Conservation (phyloP, 2,329 filamentous ascomycete species). For the Arachnomyces sp. region DNA sequence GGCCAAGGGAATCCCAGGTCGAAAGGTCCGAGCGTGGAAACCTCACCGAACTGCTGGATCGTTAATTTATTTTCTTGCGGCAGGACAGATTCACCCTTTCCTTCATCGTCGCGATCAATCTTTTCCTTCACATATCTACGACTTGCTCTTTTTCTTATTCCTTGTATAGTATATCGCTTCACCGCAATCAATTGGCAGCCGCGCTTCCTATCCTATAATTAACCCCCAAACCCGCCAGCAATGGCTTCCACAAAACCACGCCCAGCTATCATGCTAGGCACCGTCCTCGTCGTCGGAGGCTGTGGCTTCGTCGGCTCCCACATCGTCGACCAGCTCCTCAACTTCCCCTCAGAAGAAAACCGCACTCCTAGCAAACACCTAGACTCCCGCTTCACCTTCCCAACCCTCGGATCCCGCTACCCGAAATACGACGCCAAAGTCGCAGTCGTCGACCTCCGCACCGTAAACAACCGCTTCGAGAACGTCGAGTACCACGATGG, state of each 20-base stretch:
- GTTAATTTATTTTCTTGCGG: too few species aligned
- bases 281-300: slow-evolving; percentile 70
- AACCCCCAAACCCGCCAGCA: slow-evolving; percentile 4
- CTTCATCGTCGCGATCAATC: too few species aligned
- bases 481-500: slow-evolving; percentile 62
- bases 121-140: too few species aligned
- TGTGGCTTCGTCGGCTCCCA: slow-evolving; percentile 80
- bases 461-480: slow-evolving; percentile 56
- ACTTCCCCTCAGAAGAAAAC: slow-evolving; percentile 42
- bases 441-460: slow-evolving; percentile 64
- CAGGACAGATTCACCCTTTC: too few species aligned
- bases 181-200: too few species aligned
- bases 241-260: slow-evolving; percentile 24
- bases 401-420: slow-evolving; percentile 31
- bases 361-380: slow-evolving; percentile 1
- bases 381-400: slow-evolving; percentile 30
- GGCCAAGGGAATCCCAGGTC: too few species aligned
- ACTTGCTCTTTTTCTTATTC: slow-evolving; percentile 9
- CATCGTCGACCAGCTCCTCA: slow-evolving; percentile 64
- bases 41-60: too few species aligned
- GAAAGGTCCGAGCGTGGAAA: too few species aligned
- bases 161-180: slow-evolving; percentile 12
- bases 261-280: slow-evolving; percentile 46
- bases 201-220: background rate
- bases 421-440: slow-evolving; percentile 45